These are phyloP conservation scores for Fusarium domesticum DNA, from an alignment of 2,329 filamentous ascomycete species.

Conservation along the genomic window DNA sequence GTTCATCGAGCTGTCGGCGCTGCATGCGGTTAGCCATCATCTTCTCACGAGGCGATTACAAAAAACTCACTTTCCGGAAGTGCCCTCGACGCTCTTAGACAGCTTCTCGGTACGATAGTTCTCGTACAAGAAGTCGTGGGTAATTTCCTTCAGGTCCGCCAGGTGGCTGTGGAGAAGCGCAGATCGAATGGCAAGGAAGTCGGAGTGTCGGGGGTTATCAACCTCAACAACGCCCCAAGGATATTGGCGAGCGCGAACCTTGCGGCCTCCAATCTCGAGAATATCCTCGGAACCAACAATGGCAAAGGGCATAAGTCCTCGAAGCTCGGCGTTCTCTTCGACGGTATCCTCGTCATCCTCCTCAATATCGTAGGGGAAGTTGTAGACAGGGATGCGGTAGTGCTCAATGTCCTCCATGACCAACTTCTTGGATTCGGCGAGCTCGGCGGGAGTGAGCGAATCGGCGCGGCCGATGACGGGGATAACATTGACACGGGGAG, in stretches of 20 bases:
- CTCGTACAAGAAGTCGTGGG: conserved; percentile 99
- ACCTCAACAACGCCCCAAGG: conserved; percentile 99
- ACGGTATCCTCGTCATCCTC: conserved; percentile 99
- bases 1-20: conserved; percentile 81
- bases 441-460: conserved; percentile 90
- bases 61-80: conserved; percentile 74
- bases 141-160: conserved; percentile 98
- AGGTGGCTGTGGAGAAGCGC: conserved; percentile 96
- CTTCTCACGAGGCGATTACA: not conserved
- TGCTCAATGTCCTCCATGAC: conserved; percentile 99
- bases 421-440: conserved; percentile 98
- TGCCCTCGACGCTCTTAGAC: conserved; percentile 96
- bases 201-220: conserved; percentile 97
- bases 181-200: conserved; percentile 95
- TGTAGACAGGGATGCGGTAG: conserved; percentile 99
- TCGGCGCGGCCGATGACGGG: conserved; percentile 98
- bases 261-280: conserved; percentile 88
- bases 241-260: conserved; percentile 93
- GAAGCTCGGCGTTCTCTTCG: conserved; percentile 96
- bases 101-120: conserved; percentile 99
- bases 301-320: conserved; percentile 97
- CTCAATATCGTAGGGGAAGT: conserved; percentile 99
- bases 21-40: conserved; percentile 37
- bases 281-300: conserved; percentile 97
- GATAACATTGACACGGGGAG: conserved; percentile 97